Evolutionary conservation across 139 green algal species (phyloP).

Genomic region (Zygnema cylindricum): DNA sequence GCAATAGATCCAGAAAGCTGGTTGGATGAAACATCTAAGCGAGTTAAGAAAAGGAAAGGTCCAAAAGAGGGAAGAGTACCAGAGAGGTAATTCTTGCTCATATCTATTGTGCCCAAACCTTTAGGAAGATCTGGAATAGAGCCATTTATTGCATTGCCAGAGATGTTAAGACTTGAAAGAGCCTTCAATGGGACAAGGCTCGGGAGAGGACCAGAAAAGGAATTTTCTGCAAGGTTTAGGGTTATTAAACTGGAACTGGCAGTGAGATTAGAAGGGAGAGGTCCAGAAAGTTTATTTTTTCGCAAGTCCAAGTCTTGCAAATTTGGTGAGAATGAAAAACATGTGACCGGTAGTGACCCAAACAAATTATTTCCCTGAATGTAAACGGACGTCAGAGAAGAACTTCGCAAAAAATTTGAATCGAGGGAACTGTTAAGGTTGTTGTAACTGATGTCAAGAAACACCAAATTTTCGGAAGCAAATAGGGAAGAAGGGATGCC

Average conservation of each 20-base stretch:
- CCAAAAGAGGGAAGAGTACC: slow-evolving; percentile 2
- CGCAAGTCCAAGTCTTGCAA: not conserved
- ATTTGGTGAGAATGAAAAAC: not conserved
- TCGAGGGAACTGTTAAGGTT: slow-evolving; percentile 21
- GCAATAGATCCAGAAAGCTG: slow-evolving; percentile 18
- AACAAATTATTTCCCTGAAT: not conserved
- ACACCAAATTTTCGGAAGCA: not conserved
- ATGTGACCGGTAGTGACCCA: not conserved
- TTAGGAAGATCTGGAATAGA: not conserved
- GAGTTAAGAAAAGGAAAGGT: not conserved
- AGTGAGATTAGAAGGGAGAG: not conserved
- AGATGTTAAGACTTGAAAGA: slow-evolving; percentile 24
- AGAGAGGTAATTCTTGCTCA: slow-evolving; percentile 27
- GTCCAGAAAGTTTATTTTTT: slow-evolving; percentile 17
- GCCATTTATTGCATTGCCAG: slow-evolving; percentile 10
- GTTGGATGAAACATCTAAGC: slow-evolving; percentile 29
- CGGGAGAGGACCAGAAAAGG: slow-evolving; percentile 28
- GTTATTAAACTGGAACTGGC: not conserved
- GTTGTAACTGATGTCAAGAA: not conserved
- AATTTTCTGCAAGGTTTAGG: slow-evolving; percentile 30
- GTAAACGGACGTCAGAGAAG: slow-evolving; percentile 2
- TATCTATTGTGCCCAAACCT: not conserved
- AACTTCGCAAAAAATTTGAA: not conserved
- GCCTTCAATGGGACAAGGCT: not conserved
- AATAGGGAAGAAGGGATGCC: slow-evolving; percentile 21